These are phyloP conservation scores for Cicer chorassanicum DNA, from an alignment of 306 rosid species.

Conservation along the genomic window DNA sequence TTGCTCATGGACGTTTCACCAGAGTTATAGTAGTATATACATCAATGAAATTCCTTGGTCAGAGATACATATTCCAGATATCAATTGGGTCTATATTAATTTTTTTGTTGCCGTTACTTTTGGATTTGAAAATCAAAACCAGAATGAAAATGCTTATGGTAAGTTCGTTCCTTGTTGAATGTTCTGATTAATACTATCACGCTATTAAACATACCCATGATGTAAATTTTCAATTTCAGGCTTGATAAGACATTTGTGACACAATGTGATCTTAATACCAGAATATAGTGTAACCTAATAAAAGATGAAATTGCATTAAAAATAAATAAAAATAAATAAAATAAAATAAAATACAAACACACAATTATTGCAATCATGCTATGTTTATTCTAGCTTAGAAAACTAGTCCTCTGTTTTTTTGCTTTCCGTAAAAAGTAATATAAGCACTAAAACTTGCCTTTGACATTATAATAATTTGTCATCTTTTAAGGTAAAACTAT, in stretches of 20 bases:
- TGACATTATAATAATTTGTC: too few relatives aligned
- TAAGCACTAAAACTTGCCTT: too few relatives aligned
- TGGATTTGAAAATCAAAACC: constrained; percentile 78
- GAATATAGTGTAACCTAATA: background rate
- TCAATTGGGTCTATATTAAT: constrained; percentile 48
- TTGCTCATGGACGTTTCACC: constrained; percentile 84
- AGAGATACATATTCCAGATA: background rate
- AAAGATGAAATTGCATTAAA: too few relatives aligned
- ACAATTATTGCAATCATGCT: background rate
- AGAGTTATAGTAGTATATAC: constrained; percentile 87
- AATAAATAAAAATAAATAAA: too few relatives aligned
- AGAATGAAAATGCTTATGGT: constrained; percentile 90
- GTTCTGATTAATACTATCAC: background rate
- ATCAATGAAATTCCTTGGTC: constrained; percentile 68
- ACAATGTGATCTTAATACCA: background rate
- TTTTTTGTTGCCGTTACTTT: constrained; percentile 84
- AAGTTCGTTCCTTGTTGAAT: constrained; percentile 37
- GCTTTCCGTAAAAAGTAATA: too few relatives aligned
- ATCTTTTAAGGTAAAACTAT: too few relatives aligned
- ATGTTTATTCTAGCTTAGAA: background rate
- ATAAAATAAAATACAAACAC: background rate
- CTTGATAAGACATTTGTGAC: background rate
- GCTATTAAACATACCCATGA: background rate
- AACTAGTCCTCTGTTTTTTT: too few relatives aligned
- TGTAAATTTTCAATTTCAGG: background rate